Evolutionary conservation across 139 green algal species (phyloP).

Genomic region (Trebouxia sp.): DNA sequence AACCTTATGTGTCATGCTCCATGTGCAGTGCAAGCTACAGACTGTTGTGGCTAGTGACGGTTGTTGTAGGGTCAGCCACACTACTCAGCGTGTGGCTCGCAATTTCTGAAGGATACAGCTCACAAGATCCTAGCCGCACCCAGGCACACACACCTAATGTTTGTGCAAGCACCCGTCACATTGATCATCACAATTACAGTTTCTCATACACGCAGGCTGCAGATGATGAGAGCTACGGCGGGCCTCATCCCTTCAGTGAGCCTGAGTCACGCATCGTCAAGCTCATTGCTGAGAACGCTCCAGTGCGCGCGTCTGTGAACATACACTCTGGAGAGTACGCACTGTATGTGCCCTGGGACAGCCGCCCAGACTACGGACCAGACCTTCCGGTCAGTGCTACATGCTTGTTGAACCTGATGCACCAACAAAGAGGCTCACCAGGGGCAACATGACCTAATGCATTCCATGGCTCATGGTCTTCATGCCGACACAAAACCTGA

Average conservation of each 20-base stretch:
- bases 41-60: no score
- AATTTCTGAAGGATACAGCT: no score
- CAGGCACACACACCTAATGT: no score
- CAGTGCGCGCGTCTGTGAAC: conserved; percentile 52
- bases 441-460: conserved; percentile 75
- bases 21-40: no score
- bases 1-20: no score
- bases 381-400: conserved; percentile 51
- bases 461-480: conserved; percentile 67
- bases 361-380: conserved; percentile 35
- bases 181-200: no score
- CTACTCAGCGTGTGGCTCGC: no score
- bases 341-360: conserved; percentile 71
- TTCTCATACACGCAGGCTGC: conserved; percentile 4
- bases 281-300: conserved; percentile 34
- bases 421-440: conserved; percentile 26
- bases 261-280: conserved; percentile 55
- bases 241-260: conserved; percentile 56
- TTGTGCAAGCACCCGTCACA: no score
- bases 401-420: not conserved
- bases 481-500: no score
- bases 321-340: conserved; percentile 68
- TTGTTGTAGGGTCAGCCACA: no score
- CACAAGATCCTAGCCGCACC: no score
- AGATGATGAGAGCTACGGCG: conserved; percentile 53